Conservation (phyloP, 2,329 filamentous ascomycete species). For the Pyricularia sp. region DNA sequence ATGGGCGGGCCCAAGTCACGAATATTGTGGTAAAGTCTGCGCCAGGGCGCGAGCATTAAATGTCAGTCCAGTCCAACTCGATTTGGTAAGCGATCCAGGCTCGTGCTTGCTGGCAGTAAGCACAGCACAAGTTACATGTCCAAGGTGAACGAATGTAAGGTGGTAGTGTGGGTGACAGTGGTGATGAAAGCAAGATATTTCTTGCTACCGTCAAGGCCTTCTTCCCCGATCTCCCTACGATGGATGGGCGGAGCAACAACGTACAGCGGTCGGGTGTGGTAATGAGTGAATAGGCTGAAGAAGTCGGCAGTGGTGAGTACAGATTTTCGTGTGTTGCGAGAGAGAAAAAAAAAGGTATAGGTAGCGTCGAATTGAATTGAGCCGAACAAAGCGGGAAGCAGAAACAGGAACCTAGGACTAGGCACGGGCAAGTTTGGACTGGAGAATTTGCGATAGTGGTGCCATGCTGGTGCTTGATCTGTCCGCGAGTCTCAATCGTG, state of each 20-base stretch:
- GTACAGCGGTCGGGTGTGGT: not conserved
- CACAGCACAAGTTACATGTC: not conserved
- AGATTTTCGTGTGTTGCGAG: not conserved
- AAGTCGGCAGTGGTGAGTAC: not conserved
- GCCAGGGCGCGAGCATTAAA: not conserved
- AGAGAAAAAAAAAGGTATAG: not conserved
- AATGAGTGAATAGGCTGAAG: not conserved
- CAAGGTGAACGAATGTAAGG: not conserved
- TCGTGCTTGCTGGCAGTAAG: not conserved
- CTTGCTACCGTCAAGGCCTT: not conserved
- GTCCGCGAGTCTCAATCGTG: not conserved
- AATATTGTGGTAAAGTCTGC: not conserved
- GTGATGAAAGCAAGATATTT: not conserved
- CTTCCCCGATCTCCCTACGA: not conserved
- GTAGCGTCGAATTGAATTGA: not conserved
- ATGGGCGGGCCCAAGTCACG: not conserved
- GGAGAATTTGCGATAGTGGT: not conserved
- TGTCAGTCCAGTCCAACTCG: not conserved
- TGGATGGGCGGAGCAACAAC: not conserved
- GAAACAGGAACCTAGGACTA: conserved; percentile 10
- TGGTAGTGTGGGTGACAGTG: not conserved
- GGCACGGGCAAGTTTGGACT: not conserved
- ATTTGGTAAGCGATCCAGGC: not conserved
- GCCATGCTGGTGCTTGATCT: not conserved
- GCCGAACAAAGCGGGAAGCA: not conserved